Conservation (phyloP, 2,329 filamentous ascomycete species). For the Paraphoma sp. region DNA sequence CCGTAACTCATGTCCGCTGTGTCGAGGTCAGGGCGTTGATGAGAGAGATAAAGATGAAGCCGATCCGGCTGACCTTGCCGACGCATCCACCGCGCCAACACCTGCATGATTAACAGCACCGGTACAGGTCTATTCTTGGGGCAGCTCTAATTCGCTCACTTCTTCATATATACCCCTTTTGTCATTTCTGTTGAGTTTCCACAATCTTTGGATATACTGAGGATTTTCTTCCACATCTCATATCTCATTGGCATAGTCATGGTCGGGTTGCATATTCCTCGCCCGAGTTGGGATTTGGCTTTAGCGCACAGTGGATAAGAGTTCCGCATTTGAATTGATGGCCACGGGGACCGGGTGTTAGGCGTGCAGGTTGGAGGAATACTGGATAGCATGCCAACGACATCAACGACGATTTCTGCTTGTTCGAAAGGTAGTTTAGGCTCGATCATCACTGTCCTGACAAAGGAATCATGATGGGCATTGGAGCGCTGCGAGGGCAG, state of each 20-base stretch:
- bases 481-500: slow-evolving; percentile 1
- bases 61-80: slow-evolving; percentile 16
- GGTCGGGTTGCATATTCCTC: slow-evolving; percentile 4
- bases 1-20: slow-evolving; percentile 69
- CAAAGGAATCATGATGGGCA: slow-evolving; percentile 2
- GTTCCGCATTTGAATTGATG: slow-evolving; percentile 6
- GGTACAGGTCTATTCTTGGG: neutral
- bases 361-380: slow-evolving; percentile 5
- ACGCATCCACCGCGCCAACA: slow-evolving; percentile 12
- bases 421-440: slow-evolving; percentile 18
- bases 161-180: slow-evolving; percentile 26
- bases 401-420: slow-evolving; percentile 16
- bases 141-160: slow-evolving; percentile 1
- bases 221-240: neutral
- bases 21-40: slow-evolving; percentile 64
- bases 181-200: slow-evolving; percentile 5
- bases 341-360: slow-evolving; percentile 11
- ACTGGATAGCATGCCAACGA: slow-evolving; percentile 17
- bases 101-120: slow-evolving; percentile 3
- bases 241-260: neutral
- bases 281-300: slow-evolving; percentile 25
- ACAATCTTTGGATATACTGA: slow-evolving; percentile 12
- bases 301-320: slow-evolving; percentile 9
- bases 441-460: neutral
- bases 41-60: slow-evolving; percentile 47